These are phyloP conservation scores for Penicillium sp. DNA, from an alignment of 2,329 filamentous ascomycete species.

Conservation along the genomic window DNA sequence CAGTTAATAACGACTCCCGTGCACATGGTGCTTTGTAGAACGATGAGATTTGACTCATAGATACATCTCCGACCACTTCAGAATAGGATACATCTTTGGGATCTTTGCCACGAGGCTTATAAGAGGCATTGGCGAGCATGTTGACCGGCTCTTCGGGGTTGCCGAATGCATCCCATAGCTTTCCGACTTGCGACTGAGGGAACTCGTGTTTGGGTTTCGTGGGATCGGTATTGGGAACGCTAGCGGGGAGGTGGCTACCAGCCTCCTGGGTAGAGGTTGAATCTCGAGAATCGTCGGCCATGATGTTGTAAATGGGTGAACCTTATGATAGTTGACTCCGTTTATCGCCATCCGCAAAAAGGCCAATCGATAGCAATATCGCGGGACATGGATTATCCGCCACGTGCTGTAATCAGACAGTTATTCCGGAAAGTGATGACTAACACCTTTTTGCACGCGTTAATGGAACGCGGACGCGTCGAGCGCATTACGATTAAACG, in stretches of 20 bases:
- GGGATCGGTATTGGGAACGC: constrained; percentile 18
- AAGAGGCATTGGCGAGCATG: constrained; percentile 56
- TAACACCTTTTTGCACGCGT: constrained; percentile 27
- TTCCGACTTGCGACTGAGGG: constrained; percentile 47
- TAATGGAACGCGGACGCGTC: constrained; percentile 36
- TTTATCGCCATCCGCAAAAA: neutral
- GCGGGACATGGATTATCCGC: constrained; percentile 13
- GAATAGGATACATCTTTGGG: constrained; percentile 43
- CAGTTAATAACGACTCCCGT: constrained; percentile 76
- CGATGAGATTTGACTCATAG: constrained; percentile 56
- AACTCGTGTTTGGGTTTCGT: constrained; percentile 43
- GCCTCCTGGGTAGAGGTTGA: constrained; percentile 13
- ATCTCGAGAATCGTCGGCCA: constrained; percentile 43
- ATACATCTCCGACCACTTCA: constrained; percentile 46
- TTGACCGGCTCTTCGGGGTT: constrained; percentile 54
- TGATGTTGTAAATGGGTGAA: constrained; percentile 21
- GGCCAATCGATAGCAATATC: constrained; percentile 8
- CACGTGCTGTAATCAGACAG: constrained; percentile 2
- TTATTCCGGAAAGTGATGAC: constrained; percentile 25
- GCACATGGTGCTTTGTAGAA: constrained; percentile 81
- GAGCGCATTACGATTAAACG: constrained; percentile 17
- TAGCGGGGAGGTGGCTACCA: constrained; percentile 20
- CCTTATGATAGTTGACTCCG: neutral
- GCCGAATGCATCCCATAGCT: constrained; percentile 50
- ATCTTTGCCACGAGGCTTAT: constrained; percentile 61